Percentiles rank a stretch among this genome's conserved stretches.
These are phyloP conservation scores for Aspergillus calidoustus DNA, from an alignment of 2,329 filamentous ascomycete genomes.

Conservation along the genomic window DNA sequence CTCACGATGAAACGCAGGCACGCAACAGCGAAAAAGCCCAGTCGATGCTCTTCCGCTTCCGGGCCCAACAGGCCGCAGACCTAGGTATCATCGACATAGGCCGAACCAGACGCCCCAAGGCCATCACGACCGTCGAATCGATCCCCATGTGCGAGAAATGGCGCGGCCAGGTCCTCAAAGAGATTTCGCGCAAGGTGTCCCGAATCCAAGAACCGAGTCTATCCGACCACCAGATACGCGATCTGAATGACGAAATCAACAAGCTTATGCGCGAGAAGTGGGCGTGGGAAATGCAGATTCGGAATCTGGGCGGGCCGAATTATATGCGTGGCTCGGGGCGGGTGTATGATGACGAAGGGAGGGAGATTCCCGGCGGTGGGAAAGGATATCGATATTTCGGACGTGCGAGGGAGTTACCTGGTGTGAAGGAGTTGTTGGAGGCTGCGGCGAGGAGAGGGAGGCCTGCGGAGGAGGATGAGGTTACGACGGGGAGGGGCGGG, in stretches of 20 bases:
- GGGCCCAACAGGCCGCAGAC: slow-evolving; percentile 94
- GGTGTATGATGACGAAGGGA: slow-evolving; percentile 74
- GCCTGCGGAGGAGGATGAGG: slow-evolving; percentile 69
- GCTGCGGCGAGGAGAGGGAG: slow-evolving; percentile 67
- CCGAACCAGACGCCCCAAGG: slow-evolving; percentile 85
- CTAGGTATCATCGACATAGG: slow-evolving; percentile 94
- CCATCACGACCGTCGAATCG: slow-evolving; percentile 82
- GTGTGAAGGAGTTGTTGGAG: slow-evolving; percentile 95
- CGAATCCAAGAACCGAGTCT: slow-evolving; percentile 90
- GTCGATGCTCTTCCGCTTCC: slow-evolving; percentile 99
- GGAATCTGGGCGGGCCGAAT: slow-evolving; percentile 94
- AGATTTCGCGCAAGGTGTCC: slow-evolving; percentile 94
- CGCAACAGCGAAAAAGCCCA: slow-evolving; percentile 98
- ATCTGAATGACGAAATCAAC: slow-evolving; percentile 99
- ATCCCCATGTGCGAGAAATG: slow-evolving; percentile 94
- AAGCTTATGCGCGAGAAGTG: slow-evolving; percentile 98
- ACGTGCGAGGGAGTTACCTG: slow-evolving; percentile 83
- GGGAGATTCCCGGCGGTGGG: slow-evolving; percentile 72
- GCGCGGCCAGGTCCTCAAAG: slow-evolving; percentile 96
- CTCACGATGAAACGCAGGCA: slow-evolving; percentile 60
- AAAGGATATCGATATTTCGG: slow-evolving; percentile 97
- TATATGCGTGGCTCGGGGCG: slow-evolving; percentile 80
- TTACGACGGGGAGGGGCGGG: slow-evolving; percentile 55
- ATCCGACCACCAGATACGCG: slow-evolving; percentile 96
- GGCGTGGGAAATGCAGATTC: slow-evolving; percentile 98